These are phyloP conservation scores for Epichloe scottii DNA, from an alignment of 2,329 filamentous ascomycete species.

Conservation along the genomic window DNA sequence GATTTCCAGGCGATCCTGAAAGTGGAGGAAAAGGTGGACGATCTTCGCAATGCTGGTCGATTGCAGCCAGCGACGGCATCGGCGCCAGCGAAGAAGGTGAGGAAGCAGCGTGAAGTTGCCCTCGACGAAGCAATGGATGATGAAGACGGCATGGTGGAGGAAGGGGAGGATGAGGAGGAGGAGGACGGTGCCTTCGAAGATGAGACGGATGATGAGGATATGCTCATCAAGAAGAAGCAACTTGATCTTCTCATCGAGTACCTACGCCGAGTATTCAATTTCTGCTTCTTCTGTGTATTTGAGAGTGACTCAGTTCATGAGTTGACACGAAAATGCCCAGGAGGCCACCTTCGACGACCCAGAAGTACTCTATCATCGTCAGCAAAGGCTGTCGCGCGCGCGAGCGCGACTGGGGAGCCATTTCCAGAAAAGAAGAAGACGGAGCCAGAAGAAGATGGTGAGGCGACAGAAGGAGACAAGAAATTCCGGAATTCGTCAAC, in stretches of 20 bases:
- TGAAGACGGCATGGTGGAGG: conserved; percentile 52
- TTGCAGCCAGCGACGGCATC: conserved; percentile 54
- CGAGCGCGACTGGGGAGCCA: conserved; percentile 68
- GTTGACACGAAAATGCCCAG: conserved; percentile 87
- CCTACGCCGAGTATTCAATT: conserved; percentile 90
- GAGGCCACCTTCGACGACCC: conserved; percentile 89
- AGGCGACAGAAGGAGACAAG: conserved; percentile 44
- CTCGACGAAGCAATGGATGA: conserved; percentile 52
- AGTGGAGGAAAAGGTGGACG: conserved; percentile 78
- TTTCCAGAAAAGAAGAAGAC: conserved; percentile 76
- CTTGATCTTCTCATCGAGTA: conserved; percentile 94
- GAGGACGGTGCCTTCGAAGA: conserved; percentile 71
- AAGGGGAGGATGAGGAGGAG: conserved; percentile 62
- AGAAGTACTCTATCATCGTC: conserved; percentile 71
- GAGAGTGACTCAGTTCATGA: conserved; percentile 97
- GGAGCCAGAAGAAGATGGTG: conserved; percentile 49
- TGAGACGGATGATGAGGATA: conserved; percentile 79
- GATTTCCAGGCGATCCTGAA: conserved; percentile 65
- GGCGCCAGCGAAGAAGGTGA: conserved; percentile 42
- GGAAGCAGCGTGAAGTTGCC: conserved; percentile 46
- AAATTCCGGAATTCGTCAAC: conserved; percentile 56
- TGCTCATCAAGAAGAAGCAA: conserved; percentile 89
- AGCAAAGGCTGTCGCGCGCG: conserved; percentile 73
- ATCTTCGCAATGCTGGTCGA: conserved; percentile 61
- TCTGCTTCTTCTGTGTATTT: conserved; percentile 99